Conservation (phyloP, 129 eudicot genomes). For the Flaveria sonorensis region DNA sequence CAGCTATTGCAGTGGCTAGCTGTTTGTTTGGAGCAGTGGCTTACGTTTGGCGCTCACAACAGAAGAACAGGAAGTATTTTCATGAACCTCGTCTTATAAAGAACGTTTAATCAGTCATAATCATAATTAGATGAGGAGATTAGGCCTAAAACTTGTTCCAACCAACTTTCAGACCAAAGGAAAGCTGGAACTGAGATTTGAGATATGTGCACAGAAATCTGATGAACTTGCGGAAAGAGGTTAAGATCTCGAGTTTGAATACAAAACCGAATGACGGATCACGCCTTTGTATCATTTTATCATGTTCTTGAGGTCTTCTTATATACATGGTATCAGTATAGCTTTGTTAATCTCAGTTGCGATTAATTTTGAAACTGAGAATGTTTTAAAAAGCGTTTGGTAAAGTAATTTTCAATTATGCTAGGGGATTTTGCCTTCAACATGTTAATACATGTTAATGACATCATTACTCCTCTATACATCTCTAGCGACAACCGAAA, state of each 20-base stretch:
- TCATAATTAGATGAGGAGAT: constrained; percentile 36
- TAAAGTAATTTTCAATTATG: too few species aligned
- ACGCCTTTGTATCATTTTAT: constrained; percentile 16
- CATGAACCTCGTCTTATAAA: constrained; percentile 69
- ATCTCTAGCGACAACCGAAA: too few species aligned
- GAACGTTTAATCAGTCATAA: constrained; percentile 45
- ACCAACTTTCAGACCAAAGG: constrained; percentile 72
- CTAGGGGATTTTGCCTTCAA: too few species aligned
- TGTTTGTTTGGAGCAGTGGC: constrained; percentile 95
- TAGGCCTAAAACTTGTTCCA: neutral
- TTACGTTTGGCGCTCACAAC: constrained; percentile 79
- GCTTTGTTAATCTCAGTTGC: neutral
- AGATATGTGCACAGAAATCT: constrained; percentile 22
- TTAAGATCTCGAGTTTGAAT: constrained; percentile 18
- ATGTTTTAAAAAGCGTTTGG: too few species aligned
- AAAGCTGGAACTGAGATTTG: constrained; percentile 73
- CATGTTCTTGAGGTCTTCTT: constrained; percentile 24
- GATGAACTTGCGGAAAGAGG: constrained; percentile 25
- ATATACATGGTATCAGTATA: neutral
- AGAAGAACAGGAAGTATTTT: constrained; percentile 89
- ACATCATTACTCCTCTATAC: too few species aligned
- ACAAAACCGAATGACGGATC: constrained; percentile 9
- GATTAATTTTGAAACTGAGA: neutral
- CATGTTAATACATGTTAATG: too few species aligned
- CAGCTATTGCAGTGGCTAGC: constrained; percentile 85